Evolutionary conservation across 139 green algal species (phyloP).

Genomic region (Coccomyxa sp.): DNA sequence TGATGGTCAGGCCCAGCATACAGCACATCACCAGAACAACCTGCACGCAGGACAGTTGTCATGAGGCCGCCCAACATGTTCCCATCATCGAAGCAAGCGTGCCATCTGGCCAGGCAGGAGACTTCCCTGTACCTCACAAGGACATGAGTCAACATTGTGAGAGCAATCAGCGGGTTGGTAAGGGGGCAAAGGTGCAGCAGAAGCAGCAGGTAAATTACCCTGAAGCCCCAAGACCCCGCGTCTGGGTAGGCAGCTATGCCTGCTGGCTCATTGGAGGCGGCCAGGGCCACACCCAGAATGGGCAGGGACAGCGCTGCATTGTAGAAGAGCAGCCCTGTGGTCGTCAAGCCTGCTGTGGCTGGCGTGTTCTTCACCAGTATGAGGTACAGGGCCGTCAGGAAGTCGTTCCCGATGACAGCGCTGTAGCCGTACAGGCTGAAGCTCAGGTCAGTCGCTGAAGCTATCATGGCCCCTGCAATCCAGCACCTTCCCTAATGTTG

Average conservation of each 20-base stretch:
- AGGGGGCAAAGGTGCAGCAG: too few relatives aligned
- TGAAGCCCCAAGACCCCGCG: conserved; percentile 17
- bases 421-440: conserved; percentile 59
- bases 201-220: too few relatives aligned
- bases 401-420: conserved; percentile 61
- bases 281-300: conserved; percentile 21
- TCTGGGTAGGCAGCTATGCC: conserved; percentile 19
- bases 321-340: conserved; percentile 37
- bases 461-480: conserved; percentile 52
- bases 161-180: too few relatives aligned
- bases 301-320: conserved; percentile 33
- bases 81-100: neutral
- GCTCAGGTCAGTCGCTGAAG: conserved; percentile 56
- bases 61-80: too few relatives aligned
- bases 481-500: too few relatives aligned
- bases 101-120: neutral
- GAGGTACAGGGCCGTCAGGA: conserved; percentile 61
- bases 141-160: too few relatives aligned
- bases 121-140: too few relatives aligned
- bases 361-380: conserved; percentile 69
- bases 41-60: conserved; percentile 18
- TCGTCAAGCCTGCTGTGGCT: conserved; percentile 25
- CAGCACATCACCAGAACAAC: conserved; percentile 28
- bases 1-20: conserved; percentile 58
- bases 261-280: conserved; percentile 12